Conservation (phyloP, 2,329 filamentous ascomycete species). For the Chaetothyriales sp. region DNA sequence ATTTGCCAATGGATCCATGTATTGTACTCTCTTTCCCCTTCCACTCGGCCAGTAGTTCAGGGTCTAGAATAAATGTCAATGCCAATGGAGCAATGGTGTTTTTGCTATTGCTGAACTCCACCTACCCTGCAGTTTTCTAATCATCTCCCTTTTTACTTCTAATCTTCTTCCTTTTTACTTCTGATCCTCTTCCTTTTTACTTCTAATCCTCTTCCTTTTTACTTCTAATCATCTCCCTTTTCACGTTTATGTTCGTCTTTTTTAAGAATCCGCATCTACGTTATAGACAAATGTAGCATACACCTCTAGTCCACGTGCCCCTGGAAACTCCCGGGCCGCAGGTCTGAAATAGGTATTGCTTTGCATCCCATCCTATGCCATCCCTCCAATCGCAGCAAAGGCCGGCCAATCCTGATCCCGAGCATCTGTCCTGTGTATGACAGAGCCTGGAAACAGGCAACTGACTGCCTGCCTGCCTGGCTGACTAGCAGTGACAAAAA, state of each 20-base stretch:
- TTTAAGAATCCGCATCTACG: not conserved
- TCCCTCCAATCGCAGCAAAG: not conserved
- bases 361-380: not conserved
- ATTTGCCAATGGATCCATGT: not conserved
- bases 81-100: not conserved
- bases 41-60: not conserved
- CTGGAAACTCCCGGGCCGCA: conserved; percentile 35
- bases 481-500: not conserved
- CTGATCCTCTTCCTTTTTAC: no score
- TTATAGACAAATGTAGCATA: conserved; percentile 15
- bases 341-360: conserved; percentile 38
- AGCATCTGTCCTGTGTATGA: not conserved
- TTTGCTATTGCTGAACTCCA: not conserved
- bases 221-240: no score
- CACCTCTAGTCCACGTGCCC: conserved; percentile 44
- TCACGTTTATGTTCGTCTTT: not conserved
- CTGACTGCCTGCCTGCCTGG: not conserved
- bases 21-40: not conserved
- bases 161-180: not conserved
- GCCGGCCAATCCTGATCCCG: not conserved
- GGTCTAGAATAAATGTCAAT: conserved; percentile 1
- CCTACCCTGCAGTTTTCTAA: not conserved
- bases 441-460: not conserved
- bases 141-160: no score
- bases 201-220: not conserved